Evolutionary conservation across 306 rosid species (phyloP), one percentile per base, ranked within the genome.

Genomic region (Neltuma alba): DNA sequence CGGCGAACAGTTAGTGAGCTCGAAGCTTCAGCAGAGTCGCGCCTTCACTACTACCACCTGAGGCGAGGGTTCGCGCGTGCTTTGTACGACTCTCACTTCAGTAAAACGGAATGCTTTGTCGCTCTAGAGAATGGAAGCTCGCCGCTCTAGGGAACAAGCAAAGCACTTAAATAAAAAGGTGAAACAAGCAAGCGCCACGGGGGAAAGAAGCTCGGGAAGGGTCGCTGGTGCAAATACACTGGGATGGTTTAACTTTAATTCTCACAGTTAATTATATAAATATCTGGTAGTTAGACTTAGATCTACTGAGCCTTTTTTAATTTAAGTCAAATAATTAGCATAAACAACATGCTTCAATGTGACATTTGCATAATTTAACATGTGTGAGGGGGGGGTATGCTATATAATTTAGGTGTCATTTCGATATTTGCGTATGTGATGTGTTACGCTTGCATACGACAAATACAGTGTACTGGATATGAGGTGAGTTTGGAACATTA

Each of bases 171-270:
- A 66, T 10, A 38, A 36, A 36, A 85, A 88, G 55, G 91, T 92
- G 92, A 91, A 92, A 81, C 76, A 2, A 88, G 87, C 61, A 85
- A 88, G 97, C 97, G 97, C 87, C 83, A 84, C 25, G 37, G 76
- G 21, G 74, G 28, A 75, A 52, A 4, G 3, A n/a, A 1, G 23
- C 8, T 63, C 6, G 34, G 18, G 42, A 31, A 25, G 68, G 40
- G 23, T 21, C 81, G 58, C 47, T 21, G 42, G 76, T 89, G 83
- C 48, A 30, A 69, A 83, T 89, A 82, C 90, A 92, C 81, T 50
- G 76, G 60, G 83, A 76, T 67, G 66, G 81, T 78, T 76, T 76
- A 71, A 50, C 70, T 54, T 63, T 64, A 48, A 30, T 76, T 44
- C 74, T 86, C 54, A 16, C 21, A 0, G 84, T 79, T 70, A 76